These are phyloP conservation scores for Clonostachys sp. DNA, from an alignment of 2,329 filamentous ascomycete species.

Conservation along the genomic window DNA sequence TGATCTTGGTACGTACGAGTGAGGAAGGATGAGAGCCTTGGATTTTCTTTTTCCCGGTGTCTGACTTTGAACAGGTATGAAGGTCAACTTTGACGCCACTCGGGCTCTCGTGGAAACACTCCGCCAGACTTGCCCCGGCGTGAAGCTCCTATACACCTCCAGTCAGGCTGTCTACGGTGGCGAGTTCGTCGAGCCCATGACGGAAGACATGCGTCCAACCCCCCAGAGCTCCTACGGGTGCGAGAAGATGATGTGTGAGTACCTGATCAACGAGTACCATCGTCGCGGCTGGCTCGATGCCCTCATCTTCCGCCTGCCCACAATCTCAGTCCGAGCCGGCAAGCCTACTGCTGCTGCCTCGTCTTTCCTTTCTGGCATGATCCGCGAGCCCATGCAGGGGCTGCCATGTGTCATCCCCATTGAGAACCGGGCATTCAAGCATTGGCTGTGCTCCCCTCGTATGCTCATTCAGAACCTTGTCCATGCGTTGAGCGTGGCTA, in stretches of 20 bases:
- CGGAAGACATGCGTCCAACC: constrained; percentile 36
- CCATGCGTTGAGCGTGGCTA: constrained; percentile 16
- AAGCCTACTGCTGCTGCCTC: constrained; percentile 54
- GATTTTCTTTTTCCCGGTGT: no score
- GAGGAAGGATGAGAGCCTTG: no score
- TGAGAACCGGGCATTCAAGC: constrained; percentile 32
- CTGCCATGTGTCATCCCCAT: constrained; percentile 38
- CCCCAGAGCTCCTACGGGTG: constrained; percentile 54
- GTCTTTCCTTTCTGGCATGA: constrained; percentile 54
- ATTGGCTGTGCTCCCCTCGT: constrained; percentile 42
- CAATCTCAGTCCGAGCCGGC: constrained; percentile 56
- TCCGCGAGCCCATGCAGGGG: constrained; percentile 46
- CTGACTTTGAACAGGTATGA: constrained; percentile 5
- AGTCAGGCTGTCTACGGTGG: constrained; percentile 57
- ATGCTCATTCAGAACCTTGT: constrained; percentile 38
- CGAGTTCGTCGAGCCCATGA: constrained; percentile 28
- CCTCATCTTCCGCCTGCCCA: constrained; percentile 52
- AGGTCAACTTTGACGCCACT: constrained; percentile 55
- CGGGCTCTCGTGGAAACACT: constrained; percentile 47
- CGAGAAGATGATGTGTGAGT: constrained; percentile 54
- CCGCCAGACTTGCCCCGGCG: constrained; percentile 34
- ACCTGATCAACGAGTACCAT: constrained; percentile 22
- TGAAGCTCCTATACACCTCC: constrained; percentile 53
- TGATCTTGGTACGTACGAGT: constrained; percentile 35
- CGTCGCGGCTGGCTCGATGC: constrained; percentile 52